Conservation (phyloP, 2,329 filamentous ascomycete genomes). For the Trichocomaceae sp. region DNA sequence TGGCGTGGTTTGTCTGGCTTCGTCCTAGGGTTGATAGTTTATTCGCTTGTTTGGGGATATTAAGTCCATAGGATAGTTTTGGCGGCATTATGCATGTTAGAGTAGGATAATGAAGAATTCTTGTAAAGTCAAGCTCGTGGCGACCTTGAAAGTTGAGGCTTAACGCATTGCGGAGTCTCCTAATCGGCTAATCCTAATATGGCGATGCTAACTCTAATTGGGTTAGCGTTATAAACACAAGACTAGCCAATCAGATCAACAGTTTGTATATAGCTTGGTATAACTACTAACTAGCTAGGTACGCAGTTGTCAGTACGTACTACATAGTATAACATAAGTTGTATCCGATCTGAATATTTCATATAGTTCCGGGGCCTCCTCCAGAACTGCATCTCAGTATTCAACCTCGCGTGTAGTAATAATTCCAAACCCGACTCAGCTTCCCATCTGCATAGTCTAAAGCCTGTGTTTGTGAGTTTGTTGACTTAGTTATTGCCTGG, state of each 20-base stretch:
- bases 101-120: background rate
- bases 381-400: background rate
- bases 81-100: slow-evolving; percentile 22
- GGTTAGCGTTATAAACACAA: too few relatives aligned
- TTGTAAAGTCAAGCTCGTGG: background rate
- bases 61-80: slow-evolving; percentile 39
- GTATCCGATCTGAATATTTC: too few relatives aligned
- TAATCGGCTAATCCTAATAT: too few relatives aligned
- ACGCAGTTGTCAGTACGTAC: too few relatives aligned
- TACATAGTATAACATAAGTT: too few relatives aligned
- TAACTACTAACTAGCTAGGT: too few relatives aligned
- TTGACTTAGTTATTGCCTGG: background rate
- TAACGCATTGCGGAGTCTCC: too few relatives aligned
- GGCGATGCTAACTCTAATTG: too few relatives aligned
- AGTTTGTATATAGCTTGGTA: too few relatives aligned
- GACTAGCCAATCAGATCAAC: too few relatives aligned
- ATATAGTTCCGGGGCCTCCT: too few relatives aligned
- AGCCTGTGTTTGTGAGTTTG: background rate
- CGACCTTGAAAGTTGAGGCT: too few relatives aligned
- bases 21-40: slow-evolving; percentile 15
- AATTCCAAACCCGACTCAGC: background rate
- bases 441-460: slow-evolving; percentile 5
- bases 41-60: slow-evolving; percentile 26
- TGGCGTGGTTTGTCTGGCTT: slow-evolving; percentile 20
- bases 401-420: background rate